Evolutionary conservation across 106 monocot species (phyloP).

Genomic region (Platanthera zijinensis): DNA sequence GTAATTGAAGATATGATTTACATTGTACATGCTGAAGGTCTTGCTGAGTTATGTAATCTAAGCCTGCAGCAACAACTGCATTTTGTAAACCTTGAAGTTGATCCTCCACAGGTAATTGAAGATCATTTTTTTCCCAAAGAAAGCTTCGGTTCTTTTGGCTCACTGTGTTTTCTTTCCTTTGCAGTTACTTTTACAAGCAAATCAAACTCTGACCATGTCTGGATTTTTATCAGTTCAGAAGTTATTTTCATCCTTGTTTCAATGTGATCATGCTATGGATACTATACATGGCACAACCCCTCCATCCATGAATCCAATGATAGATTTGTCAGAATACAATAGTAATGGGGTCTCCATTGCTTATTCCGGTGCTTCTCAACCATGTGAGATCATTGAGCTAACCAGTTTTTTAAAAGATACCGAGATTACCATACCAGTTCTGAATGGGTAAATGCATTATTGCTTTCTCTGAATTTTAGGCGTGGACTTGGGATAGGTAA

Average conservation of each 20-base stretch:
- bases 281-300: constrained; percentile 8
- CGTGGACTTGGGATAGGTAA: not conserved
- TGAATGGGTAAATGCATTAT: constrained; percentile 68
- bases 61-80: constrained; percentile 23
- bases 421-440: constrained; percentile 56
- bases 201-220: constrained; percentile 26
- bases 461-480: constrained; percentile 2
- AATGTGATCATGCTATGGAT: constrained; percentile 23
- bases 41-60: constrained; percentile 38
- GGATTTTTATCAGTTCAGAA: constrained; percentile 61
- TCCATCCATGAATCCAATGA: not conserved
- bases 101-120: constrained; percentile 50
- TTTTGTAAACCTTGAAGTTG: constrained; percentile 67
- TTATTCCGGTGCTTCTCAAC: constrained; percentile 11
- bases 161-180: constrained; percentile 1
- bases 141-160: not conserved
- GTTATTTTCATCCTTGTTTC: constrained; percentile 49
- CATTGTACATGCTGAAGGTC: constrained; percentile 56
- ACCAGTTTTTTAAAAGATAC: constrained; percentile 31
- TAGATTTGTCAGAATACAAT: constrained; percentile 16
- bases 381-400: constrained; percentile 44
- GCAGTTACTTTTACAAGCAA: constrained; percentile 45
- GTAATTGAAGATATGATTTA: constrained; percentile 88
- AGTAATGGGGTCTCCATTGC: constrained; percentile 4
- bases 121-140: not conserved